Conservation (phyloP, 2,329 filamentous ascomycete species). For the Aspergillus sp. region DNA sequence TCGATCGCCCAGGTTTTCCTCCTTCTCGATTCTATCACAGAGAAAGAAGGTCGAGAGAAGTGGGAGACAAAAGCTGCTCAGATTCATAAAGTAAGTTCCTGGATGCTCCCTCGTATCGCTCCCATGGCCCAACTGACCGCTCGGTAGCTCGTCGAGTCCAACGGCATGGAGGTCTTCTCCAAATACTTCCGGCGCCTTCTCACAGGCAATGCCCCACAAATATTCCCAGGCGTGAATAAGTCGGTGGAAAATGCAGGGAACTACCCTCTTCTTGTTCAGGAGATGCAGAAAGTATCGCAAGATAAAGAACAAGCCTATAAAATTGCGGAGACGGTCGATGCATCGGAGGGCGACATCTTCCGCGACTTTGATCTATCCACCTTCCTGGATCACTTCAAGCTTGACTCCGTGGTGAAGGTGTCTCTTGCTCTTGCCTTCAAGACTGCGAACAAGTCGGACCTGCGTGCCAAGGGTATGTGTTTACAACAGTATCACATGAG, state of each 20-base stretch:
- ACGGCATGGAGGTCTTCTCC: constrained; percentile 98
- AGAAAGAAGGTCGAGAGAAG: constrained; percentile 88
- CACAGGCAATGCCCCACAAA: constrained; percentile 83
- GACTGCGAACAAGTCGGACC: constrained; percentile 72
- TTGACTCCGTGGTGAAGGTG: constrained; percentile 84
- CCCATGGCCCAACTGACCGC: background rate
- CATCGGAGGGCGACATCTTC: constrained; percentile 86
- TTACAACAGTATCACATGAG: background rate
- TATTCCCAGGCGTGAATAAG: constrained; percentile 79
- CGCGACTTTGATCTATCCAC: constrained; percentile 94
- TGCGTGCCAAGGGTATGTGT: constrained; percentile 80
- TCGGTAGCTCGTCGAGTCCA: constrained; percentile 81
- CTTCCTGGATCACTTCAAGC: constrained; percentile 94
- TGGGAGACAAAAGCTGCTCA: constrained; percentile 90
- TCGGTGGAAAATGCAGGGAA: constrained; percentile 73
- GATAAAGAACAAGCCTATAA: constrained; percentile 81
- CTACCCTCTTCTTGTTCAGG: constrained; percentile 76
- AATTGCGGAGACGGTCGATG: constrained; percentile 91
- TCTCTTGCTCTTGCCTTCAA: constrained; percentile 88
- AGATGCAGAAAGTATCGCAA: constrained; percentile 81
- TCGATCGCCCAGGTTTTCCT: constrained; percentile 94
- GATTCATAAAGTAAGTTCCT: constrained; percentile 76
- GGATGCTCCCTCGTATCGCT: background rate
- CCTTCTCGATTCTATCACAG: constrained; percentile 88
- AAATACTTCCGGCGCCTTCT: constrained; percentile 94